A percentile compares a stretch with the other conserved stretches of the same genome.
Conservation (phyloP, 1,139 yeast species). For the Geotrichum phurueaensis region DNA sequence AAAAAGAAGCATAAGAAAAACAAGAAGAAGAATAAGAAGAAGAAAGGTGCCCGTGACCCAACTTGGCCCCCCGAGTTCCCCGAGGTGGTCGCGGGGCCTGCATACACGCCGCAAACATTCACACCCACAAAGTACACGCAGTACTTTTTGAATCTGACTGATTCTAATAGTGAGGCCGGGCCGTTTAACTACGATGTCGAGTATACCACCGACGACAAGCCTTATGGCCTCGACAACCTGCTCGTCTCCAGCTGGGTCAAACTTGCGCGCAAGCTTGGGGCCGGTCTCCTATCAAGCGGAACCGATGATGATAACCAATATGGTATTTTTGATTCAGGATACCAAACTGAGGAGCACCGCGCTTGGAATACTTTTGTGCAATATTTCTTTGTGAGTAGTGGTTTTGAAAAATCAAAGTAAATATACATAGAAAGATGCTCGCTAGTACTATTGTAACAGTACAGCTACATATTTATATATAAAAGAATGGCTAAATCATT, state of each 20-base stretch:
- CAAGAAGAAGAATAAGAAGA: slow-evolving; percentile 25
- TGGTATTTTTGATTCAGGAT: slow-evolving; percentile 8
- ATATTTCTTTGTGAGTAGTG: slow-evolving; percentile 58
- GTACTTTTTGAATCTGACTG: slow-evolving; percentile 58
- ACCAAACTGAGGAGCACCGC: slow-evolving; percentile 15
- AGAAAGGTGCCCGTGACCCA: slow-evolving; percentile 42
- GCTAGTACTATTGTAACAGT: not conserved
- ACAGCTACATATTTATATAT: not conserved
- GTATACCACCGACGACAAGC: slow-evolving; percentile 58
- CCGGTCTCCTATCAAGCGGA: slow-evolving; percentile 19
- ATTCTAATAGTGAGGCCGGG: slow-evolving; percentile 45
- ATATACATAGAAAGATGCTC: not conserved
- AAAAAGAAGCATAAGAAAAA: slow-evolving; percentile 25
- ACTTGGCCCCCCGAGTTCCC: slow-evolving; percentile 60
- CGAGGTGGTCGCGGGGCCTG: slow-evolving; percentile 61
- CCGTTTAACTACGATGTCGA: slow-evolving; percentile 57
- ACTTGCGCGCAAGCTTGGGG: slow-evolving; percentile 50
- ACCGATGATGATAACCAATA: slow-evolving; percentile 17
- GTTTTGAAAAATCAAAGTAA: slow-evolving; percentile 31
- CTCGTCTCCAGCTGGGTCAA: slow-evolving; percentile 44
- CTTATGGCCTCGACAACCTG: slow-evolving; percentile 33
- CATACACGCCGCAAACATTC: slow-evolving; percentile 60
- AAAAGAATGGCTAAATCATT: not conserved
- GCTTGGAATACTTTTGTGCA: slow-evolving; percentile 40
- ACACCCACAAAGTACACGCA: slow-evolving; percentile 70